phyloP scores from a whole-genome alignment of 1,284 basidiomycete species.

The Cerrena zonata region DNA sequence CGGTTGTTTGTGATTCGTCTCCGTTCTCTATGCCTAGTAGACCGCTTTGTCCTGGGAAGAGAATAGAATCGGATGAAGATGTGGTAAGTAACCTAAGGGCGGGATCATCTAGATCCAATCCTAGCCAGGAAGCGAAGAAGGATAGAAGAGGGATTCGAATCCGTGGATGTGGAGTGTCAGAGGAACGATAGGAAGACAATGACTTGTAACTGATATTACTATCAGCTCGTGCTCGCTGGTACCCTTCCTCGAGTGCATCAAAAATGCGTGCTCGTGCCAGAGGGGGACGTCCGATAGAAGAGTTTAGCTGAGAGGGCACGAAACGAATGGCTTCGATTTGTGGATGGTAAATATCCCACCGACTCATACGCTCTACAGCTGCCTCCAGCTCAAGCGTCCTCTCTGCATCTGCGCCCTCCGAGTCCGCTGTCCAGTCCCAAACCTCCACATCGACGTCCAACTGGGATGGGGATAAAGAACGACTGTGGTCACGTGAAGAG shows the following conservation, averaged over 20 bases:
- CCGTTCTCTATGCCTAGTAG: background rate
- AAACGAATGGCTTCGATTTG: background rate
- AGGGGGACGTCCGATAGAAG: background rate
- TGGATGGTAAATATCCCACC: slow-evolving; percentile 15
- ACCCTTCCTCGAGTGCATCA: background rate
- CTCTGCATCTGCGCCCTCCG: slow-evolving; percentile 10
- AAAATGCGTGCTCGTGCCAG: no score
- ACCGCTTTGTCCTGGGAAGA: slow-evolving; percentile 28
- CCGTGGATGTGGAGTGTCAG: slow-evolving; percentile 21
- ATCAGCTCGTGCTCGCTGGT: slow-evolving; percentile 13
- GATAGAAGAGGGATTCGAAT: slow-evolving; percentile 30
- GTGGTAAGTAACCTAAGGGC: slow-evolving; percentile 29
- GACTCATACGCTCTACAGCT: slow-evolving; percentile 21
- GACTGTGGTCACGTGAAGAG: background rate
- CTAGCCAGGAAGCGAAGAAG: slow-evolving; percentile 27
- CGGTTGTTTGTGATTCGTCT: background rate
- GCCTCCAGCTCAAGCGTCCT: slow-evolving; percentile 25
- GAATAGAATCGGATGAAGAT: slow-evolving; percentile 23
- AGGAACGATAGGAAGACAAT: slow-evolving; percentile 1
- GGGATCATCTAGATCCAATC: slow-evolving; percentile 30
- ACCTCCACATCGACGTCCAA: slow-evolving; percentile 19
- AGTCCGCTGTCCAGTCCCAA: slow-evolving; percentile 23
- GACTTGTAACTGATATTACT: slow-evolving; percentile 13
- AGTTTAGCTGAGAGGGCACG: no score
- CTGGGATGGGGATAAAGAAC: background rate